Evolutionary conservation across 148 eudicot genomes (phyloP).

Genomic region (Nepenthes mirabilis): DNA sequence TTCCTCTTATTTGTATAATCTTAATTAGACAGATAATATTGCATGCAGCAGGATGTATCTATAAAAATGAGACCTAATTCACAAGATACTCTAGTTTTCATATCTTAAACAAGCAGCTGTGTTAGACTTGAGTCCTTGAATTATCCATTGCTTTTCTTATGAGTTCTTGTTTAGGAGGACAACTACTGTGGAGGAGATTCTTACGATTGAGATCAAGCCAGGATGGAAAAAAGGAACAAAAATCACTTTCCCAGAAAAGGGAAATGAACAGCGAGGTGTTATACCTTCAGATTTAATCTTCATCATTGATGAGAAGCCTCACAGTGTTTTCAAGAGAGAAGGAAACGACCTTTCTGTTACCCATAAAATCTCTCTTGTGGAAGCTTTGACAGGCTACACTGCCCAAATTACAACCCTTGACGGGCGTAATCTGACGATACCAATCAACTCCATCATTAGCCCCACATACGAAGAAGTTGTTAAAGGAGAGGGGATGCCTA

Average conservation of each 20-base stretch:
- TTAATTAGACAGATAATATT: too few relatives aligned
- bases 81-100: too few relatives aligned
- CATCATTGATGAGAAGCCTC: conserved; percentile 41
- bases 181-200: conserved; percentile 25
- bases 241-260: conserved; percentile 43
- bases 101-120: too few relatives aligned
- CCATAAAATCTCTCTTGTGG: conserved; percentile 30
- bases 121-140: too few relatives aligned
- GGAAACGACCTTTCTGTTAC: conserved; percentile 32
- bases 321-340: conserved; percentile 32
- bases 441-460: conserved; percentile 18
- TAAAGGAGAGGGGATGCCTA: conserved; percentile 41
- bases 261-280: conserved; percentile 24
- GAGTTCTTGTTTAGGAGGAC: conserved; percentile 18
- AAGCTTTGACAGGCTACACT: conserved; percentile 32
- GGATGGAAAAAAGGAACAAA: conserved; percentile 51
- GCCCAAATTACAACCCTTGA: conserved; percentile 31
- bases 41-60: too few relatives aligned
- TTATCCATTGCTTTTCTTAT: too few relatives aligned
- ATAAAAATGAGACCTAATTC: too few relatives aligned
- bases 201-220: conserved; percentile 35
- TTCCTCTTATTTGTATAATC: too few relatives aligned
- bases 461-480: conserved; percentile 37
- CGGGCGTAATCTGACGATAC: conserved; percentile 25
- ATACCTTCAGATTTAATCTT: conserved; percentile 38